phyloP scores from a whole-genome alignment of 352 stramenopile species.

The Pythium biforme region DNA sequence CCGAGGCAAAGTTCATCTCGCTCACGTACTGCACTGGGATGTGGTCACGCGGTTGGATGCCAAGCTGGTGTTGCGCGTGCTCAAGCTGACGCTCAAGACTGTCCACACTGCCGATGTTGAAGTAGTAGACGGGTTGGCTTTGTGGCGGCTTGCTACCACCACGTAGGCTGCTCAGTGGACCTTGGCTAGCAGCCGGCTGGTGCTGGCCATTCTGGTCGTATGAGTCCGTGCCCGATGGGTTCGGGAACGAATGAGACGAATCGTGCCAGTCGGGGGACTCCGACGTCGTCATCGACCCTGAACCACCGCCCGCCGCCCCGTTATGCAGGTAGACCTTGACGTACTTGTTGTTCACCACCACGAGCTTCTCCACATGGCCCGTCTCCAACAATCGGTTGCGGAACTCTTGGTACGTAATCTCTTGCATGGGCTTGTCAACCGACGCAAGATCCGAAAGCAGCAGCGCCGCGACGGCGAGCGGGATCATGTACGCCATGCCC shows the following conservation, averaged over 20 bases:
- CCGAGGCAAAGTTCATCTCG: slow-evolving; percentile 93
- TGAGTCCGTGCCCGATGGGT: slow-evolving; percentile 6
- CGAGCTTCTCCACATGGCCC: slow-evolving; percentile 86
- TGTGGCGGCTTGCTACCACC: slow-evolving; percentile 25
- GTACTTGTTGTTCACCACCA: slow-evolving; percentile 92
- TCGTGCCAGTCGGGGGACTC: slow-evolving; percentile 56
- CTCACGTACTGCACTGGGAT: slow-evolving; percentile 97
- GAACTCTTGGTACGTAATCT: slow-evolving; percentile 93
- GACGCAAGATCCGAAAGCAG: slow-evolving; percentile 73
- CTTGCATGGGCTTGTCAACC: slow-evolving; percentile 83
- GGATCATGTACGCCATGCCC: slow-evolving; percentile 72
- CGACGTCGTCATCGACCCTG: slow-evolving; percentile 7
- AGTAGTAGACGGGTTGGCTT: slow-evolving; percentile 81
- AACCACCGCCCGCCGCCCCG: slow-evolving; percentile 3
- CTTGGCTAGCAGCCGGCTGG: slow-evolving; percentile 13
- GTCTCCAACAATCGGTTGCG: slow-evolving; percentile 82
- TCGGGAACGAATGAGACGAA: slow-evolving; percentile 28
- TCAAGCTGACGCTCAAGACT: slow-evolving; percentile 98
- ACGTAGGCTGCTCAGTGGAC: slow-evolving; percentile 15
- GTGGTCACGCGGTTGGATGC: slow-evolving; percentile 93
- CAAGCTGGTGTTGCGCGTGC: slow-evolving; percentile 94
- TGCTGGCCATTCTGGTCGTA: slow-evolving; percentile 28
- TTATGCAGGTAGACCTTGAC: slow-evolving; percentile 86
- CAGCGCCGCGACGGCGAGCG: slow-evolving; percentile 65
- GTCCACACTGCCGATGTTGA: slow-evolving; percentile 98